Percentiles rank a stretch among this genome's conserved stretches.
phyloP scores from a whole-genome alignment of 805 yeast genomes.

The Alloascoidea africana region DNA sequence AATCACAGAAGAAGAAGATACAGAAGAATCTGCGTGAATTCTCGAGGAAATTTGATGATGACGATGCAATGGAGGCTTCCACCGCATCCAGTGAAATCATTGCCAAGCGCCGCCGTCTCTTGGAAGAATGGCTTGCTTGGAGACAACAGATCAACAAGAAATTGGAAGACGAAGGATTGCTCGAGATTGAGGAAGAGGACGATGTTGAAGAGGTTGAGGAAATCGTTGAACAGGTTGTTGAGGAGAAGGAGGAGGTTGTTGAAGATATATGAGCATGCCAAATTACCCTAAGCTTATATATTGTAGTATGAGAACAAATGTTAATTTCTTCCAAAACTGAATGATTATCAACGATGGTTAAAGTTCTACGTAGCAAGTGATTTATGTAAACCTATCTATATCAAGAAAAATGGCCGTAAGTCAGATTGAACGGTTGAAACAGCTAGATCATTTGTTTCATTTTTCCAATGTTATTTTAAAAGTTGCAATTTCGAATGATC shows the following conservation, averaged over 20 bases:
- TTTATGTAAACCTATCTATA: no score
- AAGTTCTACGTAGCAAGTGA: no score
- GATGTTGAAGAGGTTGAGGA: conserved; percentile 52
- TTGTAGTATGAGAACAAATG: no score
- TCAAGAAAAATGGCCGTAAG: no score
- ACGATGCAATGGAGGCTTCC: conserved; percentile 91
- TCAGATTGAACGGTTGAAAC: no score
- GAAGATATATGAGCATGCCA: no score
- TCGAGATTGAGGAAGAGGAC: conserved; percentile 26
- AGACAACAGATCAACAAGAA: conserved; percentile 36
- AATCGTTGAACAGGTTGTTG: conserved; percentile 42
- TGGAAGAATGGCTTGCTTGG: conserved; percentile 79
- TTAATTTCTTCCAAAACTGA: no score
- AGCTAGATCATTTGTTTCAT: no score
- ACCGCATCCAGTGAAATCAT: conserved; percentile 84
- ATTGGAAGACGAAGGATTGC: conserved; percentile 30
- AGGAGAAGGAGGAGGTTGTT: conserved; percentile 27
- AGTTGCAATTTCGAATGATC: conserved; percentile 63
- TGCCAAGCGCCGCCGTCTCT: conserved; percentile 62
- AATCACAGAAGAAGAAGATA: conserved; percentile 77
- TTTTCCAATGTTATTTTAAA: no score
- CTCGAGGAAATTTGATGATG: conserved; percentile 86
- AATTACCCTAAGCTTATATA: no score
- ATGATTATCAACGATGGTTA: no score
- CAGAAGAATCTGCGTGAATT: conserved; percentile 80